A percentile compares a stretch with the other conserved stretches of the same genome.
phyloP scores from a whole-genome alignment of 768 basidiomycete genomes.

The Lanmaoa rubissima region DNA sequence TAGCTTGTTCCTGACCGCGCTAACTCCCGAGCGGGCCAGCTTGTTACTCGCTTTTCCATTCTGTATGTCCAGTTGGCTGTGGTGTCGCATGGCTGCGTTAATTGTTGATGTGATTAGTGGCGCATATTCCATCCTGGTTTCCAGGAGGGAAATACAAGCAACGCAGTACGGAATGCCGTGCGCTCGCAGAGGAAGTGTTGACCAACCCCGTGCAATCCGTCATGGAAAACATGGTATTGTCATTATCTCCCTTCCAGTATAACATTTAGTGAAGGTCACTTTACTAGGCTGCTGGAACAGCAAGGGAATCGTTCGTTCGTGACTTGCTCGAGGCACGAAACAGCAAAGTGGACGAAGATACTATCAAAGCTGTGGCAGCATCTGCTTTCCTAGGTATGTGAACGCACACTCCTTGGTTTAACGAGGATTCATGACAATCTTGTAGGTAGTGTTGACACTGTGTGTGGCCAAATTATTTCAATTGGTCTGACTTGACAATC shows the following conservation, averaged over 20 bases:
- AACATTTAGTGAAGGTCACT: neutral
- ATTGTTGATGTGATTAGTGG: constrained; percentile 10
- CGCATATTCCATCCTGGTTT: constrained; percentile 34
- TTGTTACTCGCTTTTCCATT: constrained; percentile 25
- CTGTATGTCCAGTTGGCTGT: constrained; percentile 12
- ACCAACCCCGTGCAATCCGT: constrained; percentile 23
- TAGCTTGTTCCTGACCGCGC: constrained; percentile 4
- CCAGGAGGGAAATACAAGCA: constrained; percentile 31
- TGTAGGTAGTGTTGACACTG: constrained; percentile 30
- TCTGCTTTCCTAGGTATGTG: constrained; percentile 24
- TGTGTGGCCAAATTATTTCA: neutral
- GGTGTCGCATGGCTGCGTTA: neutral
- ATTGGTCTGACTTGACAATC: neutral
- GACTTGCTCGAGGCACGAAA: constrained; percentile 10
- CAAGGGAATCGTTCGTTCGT: constrained; percentile 22
- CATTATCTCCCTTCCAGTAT: neutral
- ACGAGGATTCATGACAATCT: neutral
- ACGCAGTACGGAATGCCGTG: constrained; percentile 15
- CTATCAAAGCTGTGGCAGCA: constrained; percentile 24
- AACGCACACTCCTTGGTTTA: neutral
- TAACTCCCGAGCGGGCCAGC: constrained; percentile 25
- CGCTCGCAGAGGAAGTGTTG: constrained; percentile 23
- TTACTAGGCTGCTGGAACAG: constrained; percentile 19
- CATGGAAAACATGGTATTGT: constrained; percentile 20
- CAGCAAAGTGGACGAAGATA: constrained; percentile 1